Evolutionary conservation across 352 stramenopile genomes (phyloP).

Genomic region (Phytophthora boehmeriae): DNA sequence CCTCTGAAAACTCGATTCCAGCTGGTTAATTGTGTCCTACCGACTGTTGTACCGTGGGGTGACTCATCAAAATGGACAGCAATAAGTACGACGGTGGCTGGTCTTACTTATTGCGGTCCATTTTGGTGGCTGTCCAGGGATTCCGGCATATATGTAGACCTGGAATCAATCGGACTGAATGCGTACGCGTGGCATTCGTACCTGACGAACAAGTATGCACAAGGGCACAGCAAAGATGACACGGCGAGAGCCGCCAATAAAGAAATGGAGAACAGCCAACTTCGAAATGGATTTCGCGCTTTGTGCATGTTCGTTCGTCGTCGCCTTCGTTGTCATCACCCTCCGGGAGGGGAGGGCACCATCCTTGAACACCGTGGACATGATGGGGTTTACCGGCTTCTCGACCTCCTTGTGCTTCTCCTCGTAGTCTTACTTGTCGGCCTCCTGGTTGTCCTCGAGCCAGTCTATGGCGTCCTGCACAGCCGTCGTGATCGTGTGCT

Average conservation of each 20-base stretch:
- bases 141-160: no score
- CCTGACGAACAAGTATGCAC: no score
- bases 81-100: no score
- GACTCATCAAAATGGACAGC: no score
- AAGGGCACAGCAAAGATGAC: background rate
- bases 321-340: conserved; percentile 81
- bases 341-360: conserved; percentile 95
- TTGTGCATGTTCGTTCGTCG: conserved; percentile 47
- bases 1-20: no score
- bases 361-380: no score
- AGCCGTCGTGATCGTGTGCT: conserved; percentile 86
- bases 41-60: no score
- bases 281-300: conserved; percentile 32
- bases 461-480: conserved; percentile 99
- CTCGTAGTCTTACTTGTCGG: conserved; percentile 98
- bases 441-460: conserved; percentile 98
- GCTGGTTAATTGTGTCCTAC: no score
- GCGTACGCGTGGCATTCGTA: no score
- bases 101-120: no score
- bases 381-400: conserved; percentile 95
- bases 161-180: no score
- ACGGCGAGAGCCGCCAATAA: conserved; percentile 25
- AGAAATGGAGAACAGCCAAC: conserved; percentile 37
- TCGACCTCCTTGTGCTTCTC: conserved; percentile 99
- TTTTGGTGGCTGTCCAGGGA: no score